Evolutionary conservation across 1,284 basidiomycete species (phyloP), one percentile per base, ranked within the genome.

Genomic region (Ustilago xerochloae): DNA sequence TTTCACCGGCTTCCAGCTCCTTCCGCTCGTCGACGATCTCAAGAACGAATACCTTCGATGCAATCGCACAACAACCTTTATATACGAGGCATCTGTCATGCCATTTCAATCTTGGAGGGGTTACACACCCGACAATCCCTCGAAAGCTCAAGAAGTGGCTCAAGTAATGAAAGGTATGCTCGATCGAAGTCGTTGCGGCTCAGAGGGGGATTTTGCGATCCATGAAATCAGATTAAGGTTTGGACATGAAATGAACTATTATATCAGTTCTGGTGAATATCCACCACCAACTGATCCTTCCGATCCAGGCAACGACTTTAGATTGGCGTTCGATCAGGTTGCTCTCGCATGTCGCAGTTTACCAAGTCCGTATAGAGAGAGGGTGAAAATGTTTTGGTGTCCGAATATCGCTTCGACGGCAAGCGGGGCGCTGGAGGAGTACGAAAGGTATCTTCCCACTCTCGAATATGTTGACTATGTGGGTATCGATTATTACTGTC

Each of bases 401-500:
- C 68, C 68, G 50, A 71, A 71, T 45, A 71, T 71, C 51, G 68
- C 68, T 9, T 66, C 63, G 3, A 38, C 51, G 22, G 30, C 54
- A 4, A 24, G 46, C 3, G 58, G 39, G 20, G 68, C 68, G 4
- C n/a, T 47, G 16, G 43, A 43, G 1, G 68, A 71, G 28, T 71
- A 71, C 52, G 24, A 48, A 8, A 50, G 50, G 6, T 71, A 55
- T 52, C 60, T 62, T 3, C 68, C 68, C 1, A 28, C 38, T 3
- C 41, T 71, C 8, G 20, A 53, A 0, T 22, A 54, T 13, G 32
- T 71, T n/a, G 68, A 71, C 28, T 66, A 66, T 36, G 54, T 71
- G 2, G 68, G 68, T 12, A 66, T 71, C 50, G 68, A 71, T 43
- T 71, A 71, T 56, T 71, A 71, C 59, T 71, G 68, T 18, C 68